Evolutionary conservation across 331 rosid genomes (phyloP), one percentile per base, ranked within the genome.

Genomic region (Erythrophleum ivorense): DNA sequence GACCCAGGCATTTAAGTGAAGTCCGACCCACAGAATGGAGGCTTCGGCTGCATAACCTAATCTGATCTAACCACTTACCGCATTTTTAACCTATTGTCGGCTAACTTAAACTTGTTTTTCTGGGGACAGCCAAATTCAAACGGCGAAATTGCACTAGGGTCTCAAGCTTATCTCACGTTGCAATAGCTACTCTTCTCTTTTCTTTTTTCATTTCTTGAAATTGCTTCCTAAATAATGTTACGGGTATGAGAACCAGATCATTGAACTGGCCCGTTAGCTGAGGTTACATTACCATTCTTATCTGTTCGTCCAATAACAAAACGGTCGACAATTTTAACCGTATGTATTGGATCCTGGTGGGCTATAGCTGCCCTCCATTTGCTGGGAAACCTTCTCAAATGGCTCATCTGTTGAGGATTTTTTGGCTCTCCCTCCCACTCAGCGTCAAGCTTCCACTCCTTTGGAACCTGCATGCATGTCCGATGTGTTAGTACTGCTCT

Each of bases 371-470:
- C 93, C 77, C 80, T 85, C 79, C 79, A 87, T 82, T 84, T 87
- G 83, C 90, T 87, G 5, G 90, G 90, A 84, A 79, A 80, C 6
- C 43, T 58, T 79, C 90, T 87, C 81, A 76, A 71, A 87, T 87
- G 84, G 85, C 68, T 82, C 81, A 76, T 40, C 55, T 71, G 57
- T 58, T 71, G 84, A 15, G 90, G 84, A 58, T 55, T 40, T 52
- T 41, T 87, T 3, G 68, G 31, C 85, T 87, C 90, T n/a, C 81
- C 80, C 3, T 87, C 90, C 90, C 90, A 87, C 4, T 84, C 90
- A 43, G 86, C 71, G 74, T 87, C 90, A 91, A 96, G 90, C 88
- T 93, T 96, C 99, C 99, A 96, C 41, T 90, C 95, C 87, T 91
- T 96, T 1, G 99, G 99, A 29, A 84, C 90, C 90, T 75, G 70